phyloP scores from a whole-genome alignment of 306 rosid genomes.

The Corylus heterophylla region DNA sequence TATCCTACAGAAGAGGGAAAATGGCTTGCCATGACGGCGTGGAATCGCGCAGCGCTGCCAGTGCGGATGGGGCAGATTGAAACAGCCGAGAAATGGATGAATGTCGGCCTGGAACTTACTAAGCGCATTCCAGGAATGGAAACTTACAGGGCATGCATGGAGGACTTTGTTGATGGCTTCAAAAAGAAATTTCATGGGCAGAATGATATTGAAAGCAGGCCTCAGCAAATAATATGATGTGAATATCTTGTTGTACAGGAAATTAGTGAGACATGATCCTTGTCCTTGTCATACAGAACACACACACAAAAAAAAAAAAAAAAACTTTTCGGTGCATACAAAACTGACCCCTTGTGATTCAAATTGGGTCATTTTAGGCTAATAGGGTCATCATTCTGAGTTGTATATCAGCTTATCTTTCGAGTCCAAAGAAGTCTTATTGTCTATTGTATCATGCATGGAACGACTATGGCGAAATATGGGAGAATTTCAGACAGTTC shows the following conservation, averaged over 20 bases:
- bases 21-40: conserved; percentile 94
- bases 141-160: conserved; percentile 80
- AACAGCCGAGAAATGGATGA: conserved; percentile 83
- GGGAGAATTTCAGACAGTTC: not conserved
- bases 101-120: conserved; percentile 70
- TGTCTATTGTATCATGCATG: not conserved
- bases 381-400: not conserved
- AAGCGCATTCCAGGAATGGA: conserved; percentile 83
- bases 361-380: not conserved
- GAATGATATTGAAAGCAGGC: conserved; percentile 20
- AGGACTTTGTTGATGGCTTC: conserved; percentile 53
- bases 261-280: not conserved
- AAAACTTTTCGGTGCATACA: not conserved
- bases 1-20: conserved; percentile 88
- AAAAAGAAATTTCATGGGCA: conserved; percentile 43
- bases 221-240: conserved; percentile 22
- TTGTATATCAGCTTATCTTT: not conserved
- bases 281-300: not conserved
- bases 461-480: not conserved
- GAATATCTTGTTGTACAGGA: conserved; percentile 24
- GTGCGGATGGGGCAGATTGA: conserved; percentile 80
- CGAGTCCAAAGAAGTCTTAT: not conserved
- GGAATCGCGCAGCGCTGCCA: conserved; percentile 88
- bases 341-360: not conserved
- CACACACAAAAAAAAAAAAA: too few relatives aligned